These are phyloP conservation scores for Pueraria montana DNA, from an alignment of 306 rosid species.

Conservation along the genomic window DNA sequence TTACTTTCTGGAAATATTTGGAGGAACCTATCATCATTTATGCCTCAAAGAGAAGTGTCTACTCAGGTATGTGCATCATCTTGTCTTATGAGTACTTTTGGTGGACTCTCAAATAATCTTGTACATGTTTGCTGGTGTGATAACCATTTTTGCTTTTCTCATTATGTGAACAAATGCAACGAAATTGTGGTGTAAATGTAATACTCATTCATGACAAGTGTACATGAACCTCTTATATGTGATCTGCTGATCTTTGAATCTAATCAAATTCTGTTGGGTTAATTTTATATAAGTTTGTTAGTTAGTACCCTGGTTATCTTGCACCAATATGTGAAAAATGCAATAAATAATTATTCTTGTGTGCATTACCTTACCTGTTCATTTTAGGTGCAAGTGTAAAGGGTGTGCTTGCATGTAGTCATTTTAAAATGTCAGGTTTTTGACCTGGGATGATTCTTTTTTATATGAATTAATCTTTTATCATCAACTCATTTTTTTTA, in stretches of 20 bases:
- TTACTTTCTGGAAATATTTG: constrained; percentile 75
- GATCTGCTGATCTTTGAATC: background rate
- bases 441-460: constrained; percentile 2
- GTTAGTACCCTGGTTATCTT: constrained; percentile 25
- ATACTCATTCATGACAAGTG: constrained; percentile 29
- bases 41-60: constrained; percentile 83
- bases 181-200: constrained; percentile 22
- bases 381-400: background rate
- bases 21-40: constrained; percentile 87
- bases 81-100: constrained; percentile 27
- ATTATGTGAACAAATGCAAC: constrained; percentile 19
- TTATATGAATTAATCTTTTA: constrained; percentile 14
- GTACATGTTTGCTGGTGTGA: constrained; percentile 14
- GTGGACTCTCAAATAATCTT: background rate
- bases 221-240: constrained; percentile 5
- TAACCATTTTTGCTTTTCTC: constrained; percentile 10
- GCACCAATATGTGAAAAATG: constrained; percentile 16
- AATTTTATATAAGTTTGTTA: constrained; percentile 9
- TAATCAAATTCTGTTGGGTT: background rate
- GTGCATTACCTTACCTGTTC: constrained; percentile 34
- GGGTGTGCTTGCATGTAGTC: background rate
- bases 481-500: background rate
- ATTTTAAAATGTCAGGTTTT: background rate
- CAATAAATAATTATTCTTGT: constrained; percentile 29
- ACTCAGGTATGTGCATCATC: constrained; percentile 66